Conservation (phyloP, 2,329 filamentous ascomycete genomes). For the Scedosporium minutisporum region DNA sequence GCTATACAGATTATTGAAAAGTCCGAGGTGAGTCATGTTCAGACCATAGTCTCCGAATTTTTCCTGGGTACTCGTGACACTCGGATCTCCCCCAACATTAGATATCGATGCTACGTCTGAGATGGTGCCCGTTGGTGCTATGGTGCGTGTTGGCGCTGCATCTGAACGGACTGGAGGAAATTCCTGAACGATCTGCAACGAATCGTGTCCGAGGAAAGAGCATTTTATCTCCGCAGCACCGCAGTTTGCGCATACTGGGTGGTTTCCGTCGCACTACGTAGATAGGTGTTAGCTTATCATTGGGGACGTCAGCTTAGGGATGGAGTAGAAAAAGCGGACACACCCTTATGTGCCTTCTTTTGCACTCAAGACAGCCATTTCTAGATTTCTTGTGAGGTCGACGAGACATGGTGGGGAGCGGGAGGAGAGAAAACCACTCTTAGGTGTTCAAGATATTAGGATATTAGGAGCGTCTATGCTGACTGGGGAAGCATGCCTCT, state of each 20-base stretch:
- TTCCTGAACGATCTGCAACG: not conserved
- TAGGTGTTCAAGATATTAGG: no score
- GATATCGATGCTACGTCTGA: no score
- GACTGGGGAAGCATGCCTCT: no score
- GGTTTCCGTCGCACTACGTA: not conserved
- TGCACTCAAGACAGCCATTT: not conserved
- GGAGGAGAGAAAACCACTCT: no score
- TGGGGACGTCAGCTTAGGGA: not conserved
- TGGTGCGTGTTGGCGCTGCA: no score
- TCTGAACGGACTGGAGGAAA: not conserved
- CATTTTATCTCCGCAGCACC: not conserved
- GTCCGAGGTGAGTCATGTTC: not conserved
- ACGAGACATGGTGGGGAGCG: not conserved
- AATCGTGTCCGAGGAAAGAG: not conserved
- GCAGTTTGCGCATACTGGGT: not conserved
- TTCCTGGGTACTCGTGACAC: no score
- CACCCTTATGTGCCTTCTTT: not conserved
- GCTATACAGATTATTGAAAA: not conserved
- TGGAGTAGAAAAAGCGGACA: not conserved
- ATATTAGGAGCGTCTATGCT: no score
- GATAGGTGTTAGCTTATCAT: not conserved
- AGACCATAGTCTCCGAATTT: not conserved
- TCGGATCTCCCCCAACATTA: no score
- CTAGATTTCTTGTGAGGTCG: constrained; percentile 1
- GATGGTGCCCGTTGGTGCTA: not conserved